Percentiles rank a stretch among this genome's conserved stretches.
phyloP scores from a whole-genome alignment of 108 stramenopile species.

The Mayamaea pseudoterrestris region DNA sequence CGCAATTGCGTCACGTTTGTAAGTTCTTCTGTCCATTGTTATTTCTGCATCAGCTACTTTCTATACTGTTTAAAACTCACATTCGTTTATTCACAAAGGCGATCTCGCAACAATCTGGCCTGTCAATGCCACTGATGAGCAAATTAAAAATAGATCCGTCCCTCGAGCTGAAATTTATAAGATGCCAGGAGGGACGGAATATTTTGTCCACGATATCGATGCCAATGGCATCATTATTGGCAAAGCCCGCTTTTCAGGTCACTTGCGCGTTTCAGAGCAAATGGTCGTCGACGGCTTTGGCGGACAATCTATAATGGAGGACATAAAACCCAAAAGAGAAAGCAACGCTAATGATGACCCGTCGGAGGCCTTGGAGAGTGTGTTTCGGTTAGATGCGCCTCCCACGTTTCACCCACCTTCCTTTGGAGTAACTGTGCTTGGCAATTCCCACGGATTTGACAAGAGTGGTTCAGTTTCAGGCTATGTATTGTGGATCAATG shows the following conservation, averaged over 20 bases:
- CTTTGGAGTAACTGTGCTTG: constrained; percentile 87
- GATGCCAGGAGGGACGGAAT: constrained; percentile 80
- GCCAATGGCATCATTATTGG: constrained; percentile 50
- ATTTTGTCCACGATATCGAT: constrained; percentile 74
- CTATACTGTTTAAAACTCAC: not conserved
- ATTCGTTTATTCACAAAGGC: constrained; percentile 26
- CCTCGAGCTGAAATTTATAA: constrained; percentile 72
- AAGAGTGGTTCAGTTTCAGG: constrained; percentile 86
- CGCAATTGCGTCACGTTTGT: no score
- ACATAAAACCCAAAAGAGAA: constrained; percentile 13
- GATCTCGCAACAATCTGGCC: constrained; percentile 72
- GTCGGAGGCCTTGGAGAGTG: constrained; percentile 1
- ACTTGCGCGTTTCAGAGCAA: constrained; percentile 50
- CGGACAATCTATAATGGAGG: constrained; percentile 15
- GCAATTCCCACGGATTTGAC: constrained; percentile 92
- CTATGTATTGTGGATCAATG: constrained; percentile 93
- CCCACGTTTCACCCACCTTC: constrained; percentile 82
- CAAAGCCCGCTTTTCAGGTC: constrained; percentile 41
- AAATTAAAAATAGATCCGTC: constrained; percentile 37
- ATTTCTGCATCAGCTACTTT: not conserved
- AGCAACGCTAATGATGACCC: not conserved
- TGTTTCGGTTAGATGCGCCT: constrained; percentile 14
- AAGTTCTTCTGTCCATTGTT: not conserved
- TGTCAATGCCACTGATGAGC: constrained; percentile 43
- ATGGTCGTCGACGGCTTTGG: constrained; percentile 61